Conservation (phyloP, 2,329 filamentous ascomycete species). For the Fusarium pseudograminearum region DNA sequence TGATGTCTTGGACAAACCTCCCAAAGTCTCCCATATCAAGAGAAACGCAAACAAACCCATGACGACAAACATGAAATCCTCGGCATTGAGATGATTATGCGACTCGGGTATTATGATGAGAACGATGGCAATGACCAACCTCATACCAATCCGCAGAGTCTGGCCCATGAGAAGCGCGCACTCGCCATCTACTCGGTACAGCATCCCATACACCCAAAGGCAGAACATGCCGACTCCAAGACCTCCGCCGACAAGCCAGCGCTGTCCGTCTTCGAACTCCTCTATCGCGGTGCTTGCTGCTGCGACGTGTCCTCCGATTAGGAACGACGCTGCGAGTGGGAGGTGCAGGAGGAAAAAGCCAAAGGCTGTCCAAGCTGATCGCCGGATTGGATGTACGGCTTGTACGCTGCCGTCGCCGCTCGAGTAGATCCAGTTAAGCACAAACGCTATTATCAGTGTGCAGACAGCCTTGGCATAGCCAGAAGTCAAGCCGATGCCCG, state of each 20-base stretch:
- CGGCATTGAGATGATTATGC: constrained; percentile 48
- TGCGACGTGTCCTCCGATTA: constrained; percentile 62
- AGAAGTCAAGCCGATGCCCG: constrained; percentile 58
- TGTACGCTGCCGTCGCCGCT: constrained; percentile 60
- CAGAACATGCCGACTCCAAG: constrained; percentile 60
- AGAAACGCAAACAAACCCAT: constrained; percentile 59
- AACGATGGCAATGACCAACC: constrained; percentile 48
- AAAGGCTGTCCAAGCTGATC: constrained; percentile 59
- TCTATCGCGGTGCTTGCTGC: constrained; percentile 56
- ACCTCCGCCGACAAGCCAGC: constrained; percentile 62
- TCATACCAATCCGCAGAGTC: constrained; percentile 53
- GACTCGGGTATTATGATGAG: constrained; percentile 55
- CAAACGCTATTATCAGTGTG: constrained; percentile 62
- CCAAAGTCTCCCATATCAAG: constrained; percentile 59
- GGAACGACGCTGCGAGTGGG: constrained; percentile 58
- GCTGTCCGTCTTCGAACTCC: constrained; percentile 56
- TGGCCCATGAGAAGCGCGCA: constrained; percentile 52
- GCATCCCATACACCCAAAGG: constrained; percentile 57
- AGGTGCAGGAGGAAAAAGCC: constrained; percentile 60
- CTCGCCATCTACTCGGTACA: constrained; percentile 56
- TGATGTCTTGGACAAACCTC: constrained; percentile 49
- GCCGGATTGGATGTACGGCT: constrained; percentile 59
- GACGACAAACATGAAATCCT: constrained; percentile 55
- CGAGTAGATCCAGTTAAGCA: constrained; percentile 63
- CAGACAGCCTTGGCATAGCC: constrained; percentile 60